A percentile compares a stretch with the other conserved stretches of the same genome.
phyloP scores from a whole-genome alignment of 768 basidiomycete genomes.

The Phlebiopsis flavidoalba region DNA sequence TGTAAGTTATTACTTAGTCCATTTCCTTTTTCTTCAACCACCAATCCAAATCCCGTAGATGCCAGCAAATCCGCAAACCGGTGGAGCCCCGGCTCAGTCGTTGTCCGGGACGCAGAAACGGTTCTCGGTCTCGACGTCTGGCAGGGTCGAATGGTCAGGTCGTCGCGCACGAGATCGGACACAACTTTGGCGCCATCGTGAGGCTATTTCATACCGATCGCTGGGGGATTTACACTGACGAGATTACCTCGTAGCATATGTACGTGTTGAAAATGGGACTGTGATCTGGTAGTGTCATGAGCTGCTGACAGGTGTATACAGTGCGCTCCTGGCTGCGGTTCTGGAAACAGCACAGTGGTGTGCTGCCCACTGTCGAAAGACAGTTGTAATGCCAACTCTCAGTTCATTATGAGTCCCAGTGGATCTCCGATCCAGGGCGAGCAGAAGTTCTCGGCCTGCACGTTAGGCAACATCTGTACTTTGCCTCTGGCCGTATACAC shows the following conservation, averaged over 20 bases:
- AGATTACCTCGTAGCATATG: constrained; percentile 44
- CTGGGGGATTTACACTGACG: constrained; percentile 14
- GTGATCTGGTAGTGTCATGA: background rate
- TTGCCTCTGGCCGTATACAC: no score
- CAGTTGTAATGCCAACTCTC: constrained; percentile 57
- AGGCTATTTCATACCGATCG: constrained; percentile 25
- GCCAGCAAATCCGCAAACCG: constrained; percentile 50
- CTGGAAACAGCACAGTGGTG: constrained; percentile 23
- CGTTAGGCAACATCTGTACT: constrained; percentile 83
- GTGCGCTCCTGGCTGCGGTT: constrained; percentile 64
- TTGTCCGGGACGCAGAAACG: constrained; percentile 83
- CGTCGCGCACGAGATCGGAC: constrained; percentile 77
- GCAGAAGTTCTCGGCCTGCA: constrained; percentile 71
- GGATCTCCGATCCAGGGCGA: constrained; percentile 57
- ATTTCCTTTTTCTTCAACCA: background rate
- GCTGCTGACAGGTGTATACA: constrained; percentile 21
- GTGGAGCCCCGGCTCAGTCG: constrained; percentile 40
- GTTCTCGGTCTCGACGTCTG: constrained; percentile 78
- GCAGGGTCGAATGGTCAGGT: constrained; percentile 80
- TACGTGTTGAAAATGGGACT: constrained; percentile 20
- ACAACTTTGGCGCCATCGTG: constrained; percentile 88
- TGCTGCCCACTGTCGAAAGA: constrained; percentile 69
- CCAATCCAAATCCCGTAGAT: constrained; percentile 30
- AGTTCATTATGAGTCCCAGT: constrained; percentile 80
- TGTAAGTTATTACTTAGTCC: no score